Evolutionary conservation across 768 basidiomycete genomes (phyloP).

Genomic region (Pisolithus microcarpus): DNA sequence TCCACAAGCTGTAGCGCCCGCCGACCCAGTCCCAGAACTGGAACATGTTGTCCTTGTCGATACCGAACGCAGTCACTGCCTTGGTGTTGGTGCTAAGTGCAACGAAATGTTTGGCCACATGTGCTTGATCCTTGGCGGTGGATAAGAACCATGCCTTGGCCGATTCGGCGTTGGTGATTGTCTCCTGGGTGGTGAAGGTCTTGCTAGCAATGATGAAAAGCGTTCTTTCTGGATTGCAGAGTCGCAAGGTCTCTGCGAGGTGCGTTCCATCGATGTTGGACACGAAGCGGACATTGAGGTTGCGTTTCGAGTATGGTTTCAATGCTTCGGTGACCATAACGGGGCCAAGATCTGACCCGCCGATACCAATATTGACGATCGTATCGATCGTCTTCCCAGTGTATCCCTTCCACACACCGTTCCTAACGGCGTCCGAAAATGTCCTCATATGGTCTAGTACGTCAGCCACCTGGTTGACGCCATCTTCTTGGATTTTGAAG

Average conservation of each 20-base stretch:
- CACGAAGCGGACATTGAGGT: slow-evolving; percentile 82
- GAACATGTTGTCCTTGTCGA: slow-evolving; percentile 92
- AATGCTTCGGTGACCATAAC: slow-evolving; percentile 99
- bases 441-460: slow-evolving; percentile 89
- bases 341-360: slow-evolving; percentile 95
- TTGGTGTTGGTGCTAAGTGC: slow-evolving; percentile 95
- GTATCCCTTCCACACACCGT: slow-evolving; percentile 92
- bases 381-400: slow-evolving; percentile 92
- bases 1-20: slow-evolving; percentile 97
- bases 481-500: slow-evolving; percentile 73
- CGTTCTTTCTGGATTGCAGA: slow-evolving; percentile 85
- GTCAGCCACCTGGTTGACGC: slow-evolving; percentile 71
- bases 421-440: slow-evolving; percentile 80
- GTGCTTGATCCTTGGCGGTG: slow-evolving; percentile 74
- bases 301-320: slow-evolving; percentile 86
- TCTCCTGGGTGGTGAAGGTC: slow-evolving; percentile 99
- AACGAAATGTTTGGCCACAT: slow-evolving; percentile 98
- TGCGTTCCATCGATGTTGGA: slow-evolving; percentile 99
- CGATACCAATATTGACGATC: slow-evolving; percentile 98
- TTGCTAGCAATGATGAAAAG: slow-evolving; percentile 98
- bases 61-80: slow-evolving; percentile 91
- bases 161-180: slow-evolving; percentile 95
- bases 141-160: slow-evolving; percentile 93
- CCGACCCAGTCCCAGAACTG: slow-evolving; percentile 99
- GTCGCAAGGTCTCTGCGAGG: slow-evolving; percentile 76